These are phyloP conservation scores for Zymoseptoria passerinii DNA, from an alignment of 2,329 filamentous ascomycete genomes.

Conservation along the genomic window DNA sequence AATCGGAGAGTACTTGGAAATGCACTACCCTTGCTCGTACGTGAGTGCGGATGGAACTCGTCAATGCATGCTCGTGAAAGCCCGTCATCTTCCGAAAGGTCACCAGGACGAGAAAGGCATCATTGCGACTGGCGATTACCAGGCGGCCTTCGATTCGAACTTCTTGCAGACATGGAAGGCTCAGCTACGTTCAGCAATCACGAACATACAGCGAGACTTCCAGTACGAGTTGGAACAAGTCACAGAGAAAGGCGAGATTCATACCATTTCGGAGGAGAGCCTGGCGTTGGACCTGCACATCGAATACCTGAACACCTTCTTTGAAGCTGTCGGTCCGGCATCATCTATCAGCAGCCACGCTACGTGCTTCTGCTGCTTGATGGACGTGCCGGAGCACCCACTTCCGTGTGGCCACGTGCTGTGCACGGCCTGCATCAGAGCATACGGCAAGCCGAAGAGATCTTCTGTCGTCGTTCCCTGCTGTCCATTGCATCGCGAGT, in stretches of 20 bases:
- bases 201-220: constrained; percentile 24
- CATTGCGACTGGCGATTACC: constrained; percentile 36
- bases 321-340: constrained; percentile 33
- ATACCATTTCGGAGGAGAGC: constrained; percentile 24
- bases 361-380: constrained; percentile 42
- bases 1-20: constrained; percentile 38
- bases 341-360: constrained; percentile 27
- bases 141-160: constrained; percentile 31
- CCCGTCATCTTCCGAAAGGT: constrained; percentile 26
- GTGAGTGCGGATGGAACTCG: constrained; percentile 25
- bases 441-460: constrained; percentile 27
- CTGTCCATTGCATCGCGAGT: constrained; percentile 30
- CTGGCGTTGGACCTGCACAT: constrained; percentile 26
- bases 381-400: constrained; percentile 36
- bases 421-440: constrained; percentile 36
- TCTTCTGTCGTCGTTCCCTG: constrained; percentile 21
- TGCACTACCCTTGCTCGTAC: constrained; percentile 42
- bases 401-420: constrained; percentile 42
- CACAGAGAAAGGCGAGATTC: constrained; percentile 20
- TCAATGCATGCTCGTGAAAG: constrained; percentile 28
- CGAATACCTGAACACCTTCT: constrained; percentile 31
- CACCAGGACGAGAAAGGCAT: constrained; percentile 41
- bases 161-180: constrained; percentile 24
- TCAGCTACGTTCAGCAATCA: constrained; percentile 25
- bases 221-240: constrained; percentile 26